Evolutionary conservation across 805 yeast species (phyloP).

Genomic region (Candida adriatica): DNA sequence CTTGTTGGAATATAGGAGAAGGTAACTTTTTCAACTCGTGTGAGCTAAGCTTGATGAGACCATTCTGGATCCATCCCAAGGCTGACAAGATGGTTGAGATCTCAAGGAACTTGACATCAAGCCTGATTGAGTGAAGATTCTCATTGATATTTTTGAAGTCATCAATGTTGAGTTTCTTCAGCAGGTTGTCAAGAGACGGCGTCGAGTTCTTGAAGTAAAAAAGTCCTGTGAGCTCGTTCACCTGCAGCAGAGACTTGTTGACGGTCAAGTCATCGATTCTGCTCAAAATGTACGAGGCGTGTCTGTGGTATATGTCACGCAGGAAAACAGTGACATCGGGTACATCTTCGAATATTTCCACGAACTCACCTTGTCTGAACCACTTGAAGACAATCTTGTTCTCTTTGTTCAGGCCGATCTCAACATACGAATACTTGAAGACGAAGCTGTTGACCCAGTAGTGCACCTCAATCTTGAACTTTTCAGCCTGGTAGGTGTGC

Average conservation of each 20-base stretch:
- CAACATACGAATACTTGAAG: slow-evolving; percentile 46
- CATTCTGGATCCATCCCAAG: slow-evolving; percentile 63
- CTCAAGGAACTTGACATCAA: slow-evolving; percentile 30
- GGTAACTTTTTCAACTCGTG: slow-evolving; percentile 35
- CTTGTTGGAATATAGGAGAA: slow-evolving; percentile 3
- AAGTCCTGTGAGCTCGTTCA: slow-evolving; percentile 28
- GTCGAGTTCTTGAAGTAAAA: slow-evolving; percentile 41
- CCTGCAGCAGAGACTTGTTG: slow-evolving; percentile 23
- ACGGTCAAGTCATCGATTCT: slow-evolving; percentile 27
- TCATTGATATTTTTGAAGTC: slow-evolving; percentile 21
- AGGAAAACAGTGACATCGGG: slow-evolving; percentile 32
- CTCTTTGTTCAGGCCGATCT: slow-evolving; percentile 48
- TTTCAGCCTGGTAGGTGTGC: slow-evolving; percentile 49
- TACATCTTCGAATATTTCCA: slow-evolving; percentile 26
- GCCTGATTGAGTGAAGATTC: slow-evolving; percentile 15
- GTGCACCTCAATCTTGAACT: slow-evolving; percentile 45
- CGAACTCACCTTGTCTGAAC: slow-evolving; percentile 50
- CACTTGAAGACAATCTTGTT: slow-evolving; percentile 50
- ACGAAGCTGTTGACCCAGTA: slow-evolving; percentile 57
- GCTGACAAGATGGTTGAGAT: slow-evolving; percentile 51
- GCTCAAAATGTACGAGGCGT: slow-evolving; percentile 30
- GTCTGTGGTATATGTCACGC: slow-evolving; percentile 32
- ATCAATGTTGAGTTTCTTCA: slow-evolving; percentile 22
- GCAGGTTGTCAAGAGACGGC: slow-evolving; percentile 21
- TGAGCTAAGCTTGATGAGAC: slow-evolving; percentile 41